Conservation (phyloP, 495 filamentous ascomycete genomes). For the Eremomyces bilateralis region DNA sequence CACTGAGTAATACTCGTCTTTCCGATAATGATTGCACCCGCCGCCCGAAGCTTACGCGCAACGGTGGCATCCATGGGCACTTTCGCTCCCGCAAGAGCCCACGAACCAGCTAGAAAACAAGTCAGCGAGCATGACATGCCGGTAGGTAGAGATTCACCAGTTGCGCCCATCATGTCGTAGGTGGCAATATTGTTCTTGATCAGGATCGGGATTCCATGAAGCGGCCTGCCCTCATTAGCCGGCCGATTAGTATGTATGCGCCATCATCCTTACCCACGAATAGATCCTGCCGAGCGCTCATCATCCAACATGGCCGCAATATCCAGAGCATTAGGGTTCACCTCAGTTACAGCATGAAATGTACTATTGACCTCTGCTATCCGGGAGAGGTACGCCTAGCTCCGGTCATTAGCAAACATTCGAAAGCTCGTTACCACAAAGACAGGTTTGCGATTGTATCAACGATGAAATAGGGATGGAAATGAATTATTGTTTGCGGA, state of each 20-base stretch:
- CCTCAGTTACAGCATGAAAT: constrained; percentile 29
- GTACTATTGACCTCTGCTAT: constrained; percentile 32
- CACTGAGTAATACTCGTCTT: constrained; percentile 34
- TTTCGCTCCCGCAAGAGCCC: constrained; percentile 21
- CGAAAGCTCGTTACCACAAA: not conserved
- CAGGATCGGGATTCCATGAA: constrained; percentile 47
- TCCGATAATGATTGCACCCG: constrained; percentile 25
- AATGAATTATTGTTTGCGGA: too few species aligned
- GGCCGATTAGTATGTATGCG: too few species aligned
- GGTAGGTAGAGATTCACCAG: constrained; percentile 15
- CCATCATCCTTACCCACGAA: constrained; percentile 18
- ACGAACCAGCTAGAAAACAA: constrained; percentile 29
- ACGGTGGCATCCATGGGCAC: constrained; percentile 16
- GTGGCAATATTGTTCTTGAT: constrained; percentile 57
- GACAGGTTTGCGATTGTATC: too few species aligned
- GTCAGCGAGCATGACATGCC: too few species aligned
- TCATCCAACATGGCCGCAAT: constrained; percentile 30
- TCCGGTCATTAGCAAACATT: constrained; percentile 2
- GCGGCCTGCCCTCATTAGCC: constrained; percentile 20
- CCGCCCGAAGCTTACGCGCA: constrained; percentile 18
- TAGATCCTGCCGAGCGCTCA: constrained; percentile 25
- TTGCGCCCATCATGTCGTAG: constrained; percentile 47
- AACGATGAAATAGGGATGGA: too few species aligned
- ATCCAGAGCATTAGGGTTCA: constrained; percentile 32
- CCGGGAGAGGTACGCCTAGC: constrained; percentile 27